Conservation (phyloP, 2,329 filamentous ascomycete genomes). For the Westerdykella aurantiaca region DNA sequence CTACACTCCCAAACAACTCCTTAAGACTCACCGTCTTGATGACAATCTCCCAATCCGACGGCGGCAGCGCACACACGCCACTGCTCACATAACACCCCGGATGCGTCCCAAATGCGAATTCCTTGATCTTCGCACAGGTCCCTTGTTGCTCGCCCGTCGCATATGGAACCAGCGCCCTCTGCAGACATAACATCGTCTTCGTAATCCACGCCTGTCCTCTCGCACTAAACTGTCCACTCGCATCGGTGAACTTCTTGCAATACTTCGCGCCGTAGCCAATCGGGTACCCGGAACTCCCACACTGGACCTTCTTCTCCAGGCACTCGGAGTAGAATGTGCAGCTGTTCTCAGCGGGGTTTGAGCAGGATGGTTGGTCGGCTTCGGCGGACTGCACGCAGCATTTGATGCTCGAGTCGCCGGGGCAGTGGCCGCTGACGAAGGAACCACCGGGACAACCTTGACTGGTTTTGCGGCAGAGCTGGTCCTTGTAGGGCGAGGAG, state of each 20-base stretch:
- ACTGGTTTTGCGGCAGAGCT: constrained; percentile 4
- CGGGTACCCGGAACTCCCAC: constrained; percentile 5
- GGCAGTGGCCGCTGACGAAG: constrained; percentile 5
- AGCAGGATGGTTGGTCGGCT: constrained; percentile 5
- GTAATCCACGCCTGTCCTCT: constrained; percentile 21
- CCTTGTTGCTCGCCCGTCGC: constrained; percentile 5
- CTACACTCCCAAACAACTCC: constrained; percentile 6
- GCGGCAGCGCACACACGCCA: constrained; percentile 5
- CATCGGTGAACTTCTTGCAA: constrained; percentile 17
- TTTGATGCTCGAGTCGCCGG: constrained; percentile 3
- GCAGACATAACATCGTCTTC: constrained; percentile 24
- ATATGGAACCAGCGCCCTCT: constrained; percentile 18
- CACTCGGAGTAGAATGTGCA: constrained; percentile 23
- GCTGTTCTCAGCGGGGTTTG: constrained; percentile 14
- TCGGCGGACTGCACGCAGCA: constrained; percentile 6
- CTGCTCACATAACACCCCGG: constrained; percentile 8
- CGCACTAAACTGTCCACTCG: constrained; percentile 8
- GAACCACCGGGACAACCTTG: constrained; percentile 4
- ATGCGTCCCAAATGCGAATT: constrained; percentile 8
- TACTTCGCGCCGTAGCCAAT: constrained; percentile 20
- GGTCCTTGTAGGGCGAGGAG: constrained; percentile 3
- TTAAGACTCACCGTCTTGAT: constrained; percentile 6
- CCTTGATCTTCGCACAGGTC: constrained; percentile 4
- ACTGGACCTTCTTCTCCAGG: constrained; percentile 4
- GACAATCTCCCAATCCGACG: constrained; percentile 4